Evolutionary conservation across 1,139 yeast species (phyloP).

Genomic region (Williopsis jadinii): DNA sequence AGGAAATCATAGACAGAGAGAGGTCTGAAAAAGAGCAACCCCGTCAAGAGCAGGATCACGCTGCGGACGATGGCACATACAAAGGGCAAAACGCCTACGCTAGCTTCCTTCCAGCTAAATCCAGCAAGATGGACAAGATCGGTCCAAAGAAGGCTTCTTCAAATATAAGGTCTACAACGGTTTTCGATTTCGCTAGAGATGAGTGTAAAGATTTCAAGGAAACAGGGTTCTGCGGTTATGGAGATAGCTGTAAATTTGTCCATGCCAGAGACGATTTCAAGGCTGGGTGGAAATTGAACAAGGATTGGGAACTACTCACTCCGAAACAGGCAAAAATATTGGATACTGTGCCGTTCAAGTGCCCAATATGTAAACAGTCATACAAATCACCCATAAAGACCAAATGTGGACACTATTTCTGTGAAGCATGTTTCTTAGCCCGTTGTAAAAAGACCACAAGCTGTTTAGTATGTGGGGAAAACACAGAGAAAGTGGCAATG

Average conservation of each 20-base stretch:
- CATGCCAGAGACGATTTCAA: constrained; percentile 85
- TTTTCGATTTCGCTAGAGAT: constrained; percentile 90
- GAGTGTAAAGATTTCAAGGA: constrained; percentile 89
- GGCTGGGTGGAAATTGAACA: constrained; percentile 59
- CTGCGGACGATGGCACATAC: constrained; percentile 24
- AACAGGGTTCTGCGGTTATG: constrained; percentile 95
- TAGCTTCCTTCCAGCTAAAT: constrained; percentile 19
- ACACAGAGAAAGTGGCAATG: constrained; percentile 47
- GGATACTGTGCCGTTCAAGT: constrained; percentile 48
- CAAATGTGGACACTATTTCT: constrained; percentile 59
- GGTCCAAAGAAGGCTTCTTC: constrained; percentile 33
- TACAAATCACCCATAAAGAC: constrained; percentile 57
- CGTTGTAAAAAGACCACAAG: constrained; percentile 39
- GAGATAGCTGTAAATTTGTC: constrained; percentile 94
- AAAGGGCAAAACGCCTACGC: constrained; percentile 28
- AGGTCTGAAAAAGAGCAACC: constrained; percentile 11
- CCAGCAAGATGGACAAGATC: constrained; percentile 18
- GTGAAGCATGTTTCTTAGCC: constrained; percentile 54
- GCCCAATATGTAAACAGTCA: constrained; percentile 54
- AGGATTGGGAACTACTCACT: constrained; percentile 60
- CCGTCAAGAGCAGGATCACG: constrained; percentile 1
- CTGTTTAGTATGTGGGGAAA: constrained; percentile 53
- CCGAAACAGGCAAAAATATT: constrained; percentile 8
- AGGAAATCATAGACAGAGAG: constrained; percentile 25
- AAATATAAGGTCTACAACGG: constrained; percentile 61